phyloP scores from a whole-genome alignment of 768 basidiomycete genomes.

The Tricholoma sp. region DNA sequence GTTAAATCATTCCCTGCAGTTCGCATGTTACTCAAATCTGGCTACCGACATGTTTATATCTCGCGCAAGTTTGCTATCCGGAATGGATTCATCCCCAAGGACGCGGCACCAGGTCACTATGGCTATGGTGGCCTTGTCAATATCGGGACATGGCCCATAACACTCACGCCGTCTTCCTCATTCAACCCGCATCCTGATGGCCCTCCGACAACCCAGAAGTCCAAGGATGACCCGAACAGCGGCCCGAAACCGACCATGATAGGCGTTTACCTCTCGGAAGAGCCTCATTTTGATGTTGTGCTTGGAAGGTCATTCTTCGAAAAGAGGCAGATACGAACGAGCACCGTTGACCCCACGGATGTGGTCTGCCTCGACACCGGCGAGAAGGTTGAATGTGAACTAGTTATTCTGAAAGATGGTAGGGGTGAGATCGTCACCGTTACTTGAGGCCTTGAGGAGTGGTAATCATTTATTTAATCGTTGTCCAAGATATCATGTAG shows the following conservation, averaged over 20 bases:
- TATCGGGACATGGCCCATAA: constrained; percentile 86
- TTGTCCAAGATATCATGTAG: background rate
- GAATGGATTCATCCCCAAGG: constrained; percentile 82
- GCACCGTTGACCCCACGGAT: constrained; percentile 79
- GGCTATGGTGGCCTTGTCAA: constrained; percentile 90
- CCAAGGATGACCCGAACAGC: background rate
- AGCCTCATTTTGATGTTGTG: constrained; percentile 93
- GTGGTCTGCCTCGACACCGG: constrained; percentile 90
- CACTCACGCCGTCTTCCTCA: constrained; percentile 42
- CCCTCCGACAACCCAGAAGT: constrained; percentile 15
- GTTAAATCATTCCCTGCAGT: constrained; percentile 38
- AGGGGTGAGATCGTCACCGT: constrained; percentile 87
- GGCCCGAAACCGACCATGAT: constrained; percentile 39
- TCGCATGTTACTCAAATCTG: constrained; percentile 88
- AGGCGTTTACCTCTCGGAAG: constrained; percentile 85
- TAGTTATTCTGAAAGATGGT: constrained; percentile 89
- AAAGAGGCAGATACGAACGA: constrained; percentile 76
- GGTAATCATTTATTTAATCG: background rate
- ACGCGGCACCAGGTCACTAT: constrained; percentile 85
- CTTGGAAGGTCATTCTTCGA: constrained; percentile 84
- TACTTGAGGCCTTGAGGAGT: constrained; percentile 43
- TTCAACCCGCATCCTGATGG: constrained; percentile 26
- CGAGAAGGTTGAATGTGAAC: constrained; percentile 86
- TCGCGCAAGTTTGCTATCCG: constrained; percentile 88
- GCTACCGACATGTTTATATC: constrained; percentile 92